Evolutionary conservation across 345 rosid genomes (phyloP), one percentile per base, ranked within the genome.

Genomic region (Gossypium australe): DNA sequence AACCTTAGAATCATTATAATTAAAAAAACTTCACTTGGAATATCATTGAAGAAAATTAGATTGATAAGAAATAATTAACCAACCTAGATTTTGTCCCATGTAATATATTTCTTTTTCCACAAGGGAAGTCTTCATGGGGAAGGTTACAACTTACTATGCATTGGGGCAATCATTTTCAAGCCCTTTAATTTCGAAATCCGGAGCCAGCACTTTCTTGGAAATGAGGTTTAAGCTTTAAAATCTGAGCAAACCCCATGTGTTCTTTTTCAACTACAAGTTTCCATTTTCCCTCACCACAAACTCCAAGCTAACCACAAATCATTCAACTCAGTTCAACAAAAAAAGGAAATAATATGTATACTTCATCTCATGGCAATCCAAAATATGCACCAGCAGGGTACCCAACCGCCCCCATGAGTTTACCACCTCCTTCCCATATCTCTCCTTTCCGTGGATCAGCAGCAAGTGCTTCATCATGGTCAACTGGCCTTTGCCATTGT

Each of bases 381-480:
- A 82, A 84, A 48, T 75, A 78, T 76, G 55, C 80, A 41, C 41
- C 73, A 24, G 69, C 70, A 25, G 76, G 82, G 13, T 78, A 71
- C 73, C 75, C 84, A 65, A 60, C 64, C 52, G 71, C 73, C 44
- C 61, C 77, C 45, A 80, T 82, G 86, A 77, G 68, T 20, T n/a
- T 56, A 20, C 60, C 24, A 20, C 60, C 24, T 56, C 60, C 25
- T 56, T 56, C 60, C 60, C 38, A 59, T 12, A 11, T 24, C 17
- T 59, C 63, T 11, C 63, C 16, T 29, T 59, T 59, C 63, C 38
- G 38, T 12, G 63, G 63, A 59, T 1, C 41, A 34, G 16, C 41
- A 12, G 17, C 64, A 24, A 59, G 64, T 59, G 8, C 64, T 25
- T 11, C 64, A 59, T 11, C 38, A 7, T 59, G 64, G 38, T 59